phyloP scores from a whole-genome alignment of 257 asterid genomes.

The Euphrasia confusa region DNA sequence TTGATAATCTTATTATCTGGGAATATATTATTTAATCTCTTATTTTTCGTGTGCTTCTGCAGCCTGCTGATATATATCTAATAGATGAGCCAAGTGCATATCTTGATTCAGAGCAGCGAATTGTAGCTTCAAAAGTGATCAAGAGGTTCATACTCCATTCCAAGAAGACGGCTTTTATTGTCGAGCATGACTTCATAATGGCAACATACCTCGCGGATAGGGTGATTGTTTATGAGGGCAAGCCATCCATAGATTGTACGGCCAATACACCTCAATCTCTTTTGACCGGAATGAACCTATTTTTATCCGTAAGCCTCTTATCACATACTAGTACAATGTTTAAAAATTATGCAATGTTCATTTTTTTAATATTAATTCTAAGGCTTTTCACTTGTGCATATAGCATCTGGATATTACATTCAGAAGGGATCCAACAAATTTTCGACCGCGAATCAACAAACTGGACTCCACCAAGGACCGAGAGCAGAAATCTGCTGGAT shows the following conservation, averaged over 20 bases:
- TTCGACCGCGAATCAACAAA: conserved; percentile 91
- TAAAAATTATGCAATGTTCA: background rate
- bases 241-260: conserved; percentile 74
- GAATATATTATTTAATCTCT: background rate
- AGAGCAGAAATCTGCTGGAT: conserved; percentile 93
- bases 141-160: conserved; percentile 97
- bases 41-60: conserved; percentile 31
- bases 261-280: conserved; percentile 95
- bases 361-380: background rate
- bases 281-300: conserved; percentile 95
- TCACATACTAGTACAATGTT: background rate
- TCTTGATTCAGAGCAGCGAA: conserved; percentile 99
- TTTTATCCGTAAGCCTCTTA: conserved; percentile 71
- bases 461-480: conserved; percentile 93
- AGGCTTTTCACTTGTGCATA: conserved; percentile 22
- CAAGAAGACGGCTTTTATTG: conserved; percentile 90
- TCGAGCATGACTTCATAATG: conserved; percentile 97
- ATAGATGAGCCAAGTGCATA: conserved; percentile 98
- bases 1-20: background rate
- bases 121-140: conserved; percentile 95
- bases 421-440: conserved; percentile 96
- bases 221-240: conserved; percentile 91
- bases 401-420: conserved; percentile 95
- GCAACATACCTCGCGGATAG: conserved; percentile 98
- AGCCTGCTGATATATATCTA: conserved; percentile 97